A percentile compares a stretch with the other conserved stretches of the same genome.
These are phyloP conservation scores for Typha latifolia DNA, from an alignment of 176 grass and related monocot species.

Conservation along the genomic window DNA sequence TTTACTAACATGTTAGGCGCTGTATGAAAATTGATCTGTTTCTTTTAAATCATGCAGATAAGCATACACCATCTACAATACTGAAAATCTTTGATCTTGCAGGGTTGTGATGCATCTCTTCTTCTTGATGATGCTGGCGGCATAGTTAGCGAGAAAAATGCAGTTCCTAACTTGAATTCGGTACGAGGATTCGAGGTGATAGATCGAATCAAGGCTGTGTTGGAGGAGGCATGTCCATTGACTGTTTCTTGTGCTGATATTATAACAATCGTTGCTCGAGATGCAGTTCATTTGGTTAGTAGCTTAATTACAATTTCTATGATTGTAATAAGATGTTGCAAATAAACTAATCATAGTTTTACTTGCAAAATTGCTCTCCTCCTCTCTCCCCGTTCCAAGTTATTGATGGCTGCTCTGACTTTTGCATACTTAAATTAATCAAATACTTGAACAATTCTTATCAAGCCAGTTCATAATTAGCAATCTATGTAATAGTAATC, in stretches of 20 bases:
- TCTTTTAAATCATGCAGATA: too few relatives aligned
- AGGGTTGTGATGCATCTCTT: constrained; percentile 40
- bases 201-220: constrained; percentile 32
- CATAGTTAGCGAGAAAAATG: constrained; percentile 42
- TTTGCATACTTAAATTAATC: too few relatives aligned
- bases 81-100: not conserved
- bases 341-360: too few relatives aligned
- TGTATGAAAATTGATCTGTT: too few relatives aligned
- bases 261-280: constrained; percentile 34
- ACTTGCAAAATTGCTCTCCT: too few relatives aligned
- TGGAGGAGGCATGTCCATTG: constrained; percentile 38
- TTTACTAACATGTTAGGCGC: too few relatives aligned
- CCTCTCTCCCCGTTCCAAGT: too few relatives aligned
- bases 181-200: constrained; percentile 45
- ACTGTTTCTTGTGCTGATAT: constrained; percentile 52
- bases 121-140: constrained; percentile 29
- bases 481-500: too few relatives aligned
- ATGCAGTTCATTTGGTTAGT: constrained; percentile 31
- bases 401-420: too few relatives aligned
- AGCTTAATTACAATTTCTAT: not conserved
- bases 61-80: not conserved
- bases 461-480: too few relatives aligned
- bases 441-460: too few relatives aligned
- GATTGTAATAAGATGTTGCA: too few relatives aligned
- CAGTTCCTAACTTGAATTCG: constrained; percentile 31